A percentile compares a stretch with the other conserved stretches of the same genome.
Evolutionary conservation across 805 yeast genomes (phyloP).

Genomic region (Pichia paraexigua): DNA sequence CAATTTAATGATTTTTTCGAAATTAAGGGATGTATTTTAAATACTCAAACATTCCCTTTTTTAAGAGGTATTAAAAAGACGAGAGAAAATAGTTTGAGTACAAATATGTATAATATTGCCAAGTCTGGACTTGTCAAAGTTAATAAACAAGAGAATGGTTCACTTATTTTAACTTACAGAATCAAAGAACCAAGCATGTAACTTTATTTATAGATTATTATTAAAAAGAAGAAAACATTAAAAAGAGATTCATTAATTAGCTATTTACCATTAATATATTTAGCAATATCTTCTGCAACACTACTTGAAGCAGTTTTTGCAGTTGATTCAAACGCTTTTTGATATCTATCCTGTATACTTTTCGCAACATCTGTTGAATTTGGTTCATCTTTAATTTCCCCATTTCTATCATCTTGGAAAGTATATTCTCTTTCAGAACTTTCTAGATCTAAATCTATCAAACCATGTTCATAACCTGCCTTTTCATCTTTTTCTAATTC

Average conservation of each 20-base stretch:
- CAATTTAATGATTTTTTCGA: conserved; percentile 8
- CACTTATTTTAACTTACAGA: conserved; percentile 14
- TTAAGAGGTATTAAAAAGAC: conserved; percentile 11
- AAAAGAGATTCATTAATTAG: background rate
- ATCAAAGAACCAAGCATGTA: background rate
- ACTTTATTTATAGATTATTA: background rate
- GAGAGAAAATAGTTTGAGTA: conserved; percentile 2
- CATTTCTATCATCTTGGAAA: conserved; percentile 53
- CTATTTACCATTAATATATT: conserved; percentile 37
- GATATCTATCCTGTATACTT: conserved; percentile 59
- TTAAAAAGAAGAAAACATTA: too few species aligned
- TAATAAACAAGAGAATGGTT: conserved; percentile 13
- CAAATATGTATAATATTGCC: conserved; percentile 20
- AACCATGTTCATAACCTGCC: conserved; percentile 32
- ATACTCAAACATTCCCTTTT: conserved; percentile 19
- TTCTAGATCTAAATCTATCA: conserved; percentile 37
- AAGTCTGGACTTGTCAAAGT: conserved; percentile 21
- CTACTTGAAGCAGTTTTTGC: conserved; percentile 54
- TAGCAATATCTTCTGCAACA: conserved; percentile 68
- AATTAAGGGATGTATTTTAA: conserved; percentile 16
- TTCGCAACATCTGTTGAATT: conserved; percentile 44
- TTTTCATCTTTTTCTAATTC: conserved; percentile 40
- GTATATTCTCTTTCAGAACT: conserved; percentile 55
- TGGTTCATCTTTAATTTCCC: conserved; percentile 44
- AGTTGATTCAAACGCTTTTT: conserved; percentile 58